Evolutionary conservation across 1,139 yeast species (phyloP).

Genomic region (Suhomyces ambrosiae): DNA sequence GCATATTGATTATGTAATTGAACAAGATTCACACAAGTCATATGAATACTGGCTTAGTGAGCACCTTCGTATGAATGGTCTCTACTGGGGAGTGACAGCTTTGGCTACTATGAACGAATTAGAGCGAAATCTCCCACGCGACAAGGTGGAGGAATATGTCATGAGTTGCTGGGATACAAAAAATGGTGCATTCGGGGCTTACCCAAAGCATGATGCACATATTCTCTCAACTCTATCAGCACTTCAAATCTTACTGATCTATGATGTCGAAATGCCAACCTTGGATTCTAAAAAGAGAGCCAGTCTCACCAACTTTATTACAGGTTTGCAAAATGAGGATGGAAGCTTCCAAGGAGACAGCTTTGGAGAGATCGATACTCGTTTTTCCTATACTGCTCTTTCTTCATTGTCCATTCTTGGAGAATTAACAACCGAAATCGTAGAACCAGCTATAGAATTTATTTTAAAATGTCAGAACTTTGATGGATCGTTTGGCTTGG

Average conservation of each 20-base stretch:
- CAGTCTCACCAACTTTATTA: slow-evolving; percentile 45
- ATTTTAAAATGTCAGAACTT: slow-evolving; percentile 76
- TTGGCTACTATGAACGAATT: slow-evolving; percentile 60
- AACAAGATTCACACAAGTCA: slow-evolving; percentile 41
- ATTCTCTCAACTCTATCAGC: slow-evolving; percentile 86
- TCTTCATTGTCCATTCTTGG: slow-evolving; percentile 73
- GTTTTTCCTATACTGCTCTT: slow-evolving; percentile 84
- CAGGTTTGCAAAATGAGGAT: slow-evolving; percentile 60
- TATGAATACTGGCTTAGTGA: slow-evolving; percentile 89
- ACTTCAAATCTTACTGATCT: slow-evolving; percentile 72
- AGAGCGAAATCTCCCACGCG: slow-evolving; percentile 55
- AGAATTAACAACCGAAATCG: slow-evolving; percentile 58
- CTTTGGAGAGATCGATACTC: slow-evolving; percentile 90
- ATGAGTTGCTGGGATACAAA: slow-evolving; percentile 61
- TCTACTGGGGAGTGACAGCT: slow-evolving; percentile 94
- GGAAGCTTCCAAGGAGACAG: slow-evolving; percentile 90
- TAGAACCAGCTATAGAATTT: slow-evolving; percentile 66
- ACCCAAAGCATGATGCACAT: slow-evolving; percentile 88
- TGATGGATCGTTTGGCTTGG: slow-evolving; percentile 94
- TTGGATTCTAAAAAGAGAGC: slow-evolving; percentile 23
- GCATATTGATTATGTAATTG: slow-evolving; percentile 40
- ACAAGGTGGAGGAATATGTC: slow-evolving; percentile 68
- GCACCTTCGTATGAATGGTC: slow-evolving; percentile 85
- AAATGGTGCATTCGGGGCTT: slow-evolving; percentile 87
- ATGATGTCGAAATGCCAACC: slow-evolving; percentile 53